phyloP scores from a whole-genome alignment of 1,284 basidiomycete species.

The Fomitopsis palustris region DNA sequence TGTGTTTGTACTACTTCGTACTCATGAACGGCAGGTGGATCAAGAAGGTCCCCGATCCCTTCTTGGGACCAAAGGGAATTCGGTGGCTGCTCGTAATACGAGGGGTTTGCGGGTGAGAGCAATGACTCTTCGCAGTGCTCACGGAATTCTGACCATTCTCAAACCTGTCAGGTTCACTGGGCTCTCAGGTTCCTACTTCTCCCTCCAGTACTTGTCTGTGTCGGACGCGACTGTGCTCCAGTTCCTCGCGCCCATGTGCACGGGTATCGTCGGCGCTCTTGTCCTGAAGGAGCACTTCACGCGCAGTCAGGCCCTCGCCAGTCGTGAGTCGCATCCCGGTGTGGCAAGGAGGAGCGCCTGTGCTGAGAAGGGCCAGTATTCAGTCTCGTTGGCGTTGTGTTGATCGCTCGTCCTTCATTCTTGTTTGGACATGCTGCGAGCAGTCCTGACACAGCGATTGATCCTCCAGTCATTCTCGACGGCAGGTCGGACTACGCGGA shows the following conservation, averaged over 20 bases:
- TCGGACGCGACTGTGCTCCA: slow-evolving; percentile 77
- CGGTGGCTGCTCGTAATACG: slow-evolving; percentile 53
- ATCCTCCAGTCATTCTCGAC: slow-evolving; percentile 12
- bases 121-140: not conserved
- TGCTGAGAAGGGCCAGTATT: slow-evolving; percentile 22
- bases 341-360: not conserved
- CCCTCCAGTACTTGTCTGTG: slow-evolving; percentile 53
- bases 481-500: slow-evolving; percentile 14
- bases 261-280: slow-evolving; percentile 64
- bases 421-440: slow-evolving; percentile 27
- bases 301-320: slow-evolving; percentile 57
- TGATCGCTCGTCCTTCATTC: slow-evolving; percentile 41
- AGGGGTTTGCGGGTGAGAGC: slow-evolving; percentile 59
- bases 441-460: slow-evolving; percentile 1
- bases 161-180: slow-evolving; percentile 47
- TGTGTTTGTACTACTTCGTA: not conserved
- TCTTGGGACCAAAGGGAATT: slow-evolving; percentile 67
- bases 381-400: slow-evolving; percentile 48
- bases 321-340: slow-evolving; percentile 39
- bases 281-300: slow-evolving; percentile 67
- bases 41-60: slow-evolving; percentile 57
- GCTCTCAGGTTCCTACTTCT: slow-evolving; percentile 68
- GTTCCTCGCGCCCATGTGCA: slow-evolving; percentile 70
- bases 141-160: too few relatives aligned
- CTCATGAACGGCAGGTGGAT: slow-evolving; percentile 35